These are phyloP conservation scores for Infundibulicybe gibba DNA, from an alignment of 768 basidiomycete species.

Conservation along the genomic window DNA sequence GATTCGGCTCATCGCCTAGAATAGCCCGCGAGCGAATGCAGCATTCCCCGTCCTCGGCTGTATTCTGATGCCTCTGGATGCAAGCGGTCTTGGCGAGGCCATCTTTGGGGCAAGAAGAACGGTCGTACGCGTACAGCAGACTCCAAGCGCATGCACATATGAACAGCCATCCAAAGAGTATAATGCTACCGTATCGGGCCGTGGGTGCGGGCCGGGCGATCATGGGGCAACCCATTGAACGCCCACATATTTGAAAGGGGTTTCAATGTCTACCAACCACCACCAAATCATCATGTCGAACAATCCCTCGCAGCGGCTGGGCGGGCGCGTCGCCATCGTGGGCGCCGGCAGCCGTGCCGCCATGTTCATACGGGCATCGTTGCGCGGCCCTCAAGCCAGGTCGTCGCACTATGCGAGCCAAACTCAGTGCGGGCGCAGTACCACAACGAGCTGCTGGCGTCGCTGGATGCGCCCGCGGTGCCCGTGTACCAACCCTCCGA, in stretches of 20 bases:
- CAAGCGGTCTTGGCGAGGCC: no score
- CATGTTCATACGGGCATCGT: conserved; percentile 44
- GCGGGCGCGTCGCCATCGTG: conserved; percentile 36
- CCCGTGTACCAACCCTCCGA: conserved; percentile 36
- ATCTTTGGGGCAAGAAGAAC: no score
- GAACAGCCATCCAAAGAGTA: no score
- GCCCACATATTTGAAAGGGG: no score
- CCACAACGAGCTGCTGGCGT: conserved; percentile 37
- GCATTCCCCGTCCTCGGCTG: conserved; percentile 21
- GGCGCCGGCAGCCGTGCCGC: conserved; percentile 39
- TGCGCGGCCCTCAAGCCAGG: conserved; percentile 32
- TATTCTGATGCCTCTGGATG: no score
- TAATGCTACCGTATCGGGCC: no score
- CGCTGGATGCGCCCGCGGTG: conserved; percentile 31
- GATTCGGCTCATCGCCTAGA: conserved; percentile 17
- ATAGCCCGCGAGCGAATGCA: conserved; percentile 25
- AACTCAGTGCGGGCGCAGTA: conserved; percentile 40
- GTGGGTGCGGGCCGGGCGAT: no score
- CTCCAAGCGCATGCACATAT: no score
- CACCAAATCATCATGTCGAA: conserved; percentile 15
- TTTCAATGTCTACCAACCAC: no score
- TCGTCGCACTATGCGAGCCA: conserved; percentile 46
- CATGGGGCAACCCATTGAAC: no score
- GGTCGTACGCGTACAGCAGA: no score
- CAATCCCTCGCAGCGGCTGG: conserved; percentile 14